phyloP scores from a whole-genome alignment of 2,329 filamentous ascomycete species.

The Dendrostoma leiphaemia region DNA sequence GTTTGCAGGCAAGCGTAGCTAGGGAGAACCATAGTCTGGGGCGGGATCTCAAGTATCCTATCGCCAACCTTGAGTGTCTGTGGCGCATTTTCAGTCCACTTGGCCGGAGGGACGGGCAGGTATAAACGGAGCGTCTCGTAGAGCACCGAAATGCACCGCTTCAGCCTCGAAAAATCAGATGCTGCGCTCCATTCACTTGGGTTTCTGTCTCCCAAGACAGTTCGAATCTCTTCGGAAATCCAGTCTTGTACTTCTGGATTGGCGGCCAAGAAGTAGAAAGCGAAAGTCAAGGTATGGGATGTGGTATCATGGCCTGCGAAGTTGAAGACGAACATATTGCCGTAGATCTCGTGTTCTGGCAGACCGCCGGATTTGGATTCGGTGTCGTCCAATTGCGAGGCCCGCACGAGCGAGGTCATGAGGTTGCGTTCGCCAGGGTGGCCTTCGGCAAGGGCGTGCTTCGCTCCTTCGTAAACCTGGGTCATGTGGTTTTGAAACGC shows the following conservation, averaged over 20 bases:
- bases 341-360: constrained; percentile 40
- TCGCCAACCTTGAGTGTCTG: constrained; percentile 15
- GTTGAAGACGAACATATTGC: constrained; percentile 44
- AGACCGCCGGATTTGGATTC: constrained; percentile 1
- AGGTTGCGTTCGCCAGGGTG: not conserved
- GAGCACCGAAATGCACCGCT: constrained; percentile 24
- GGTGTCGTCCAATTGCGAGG: constrained; percentile 3
- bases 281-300: constrained; percentile 42
- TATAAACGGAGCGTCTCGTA: constrained; percentile 17
- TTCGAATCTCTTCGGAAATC: constrained; percentile 38
- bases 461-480: not conserved
- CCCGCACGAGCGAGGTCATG: constrained; percentile 5
- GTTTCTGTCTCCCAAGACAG: constrained; percentile 21
- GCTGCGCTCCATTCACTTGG: constrained; percentile 22
- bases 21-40: constrained; percentile 21
- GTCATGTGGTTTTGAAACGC: not conserved
- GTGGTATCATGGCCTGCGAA: constrained; percentile 53
- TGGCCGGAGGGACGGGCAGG: constrained; percentile 4
- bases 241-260: constrained; percentile 43
- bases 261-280: constrained; percentile 41
- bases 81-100: not conserved
- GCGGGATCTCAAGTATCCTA: constrained; percentile 21
- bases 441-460: not conserved
- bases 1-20: constrained; percentile 24
- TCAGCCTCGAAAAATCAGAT: constrained; percentile 21